Evolutionary conservation across 352 stramenopile genomes (phyloP).

Genomic region (Pythium monospermum): DNA sequence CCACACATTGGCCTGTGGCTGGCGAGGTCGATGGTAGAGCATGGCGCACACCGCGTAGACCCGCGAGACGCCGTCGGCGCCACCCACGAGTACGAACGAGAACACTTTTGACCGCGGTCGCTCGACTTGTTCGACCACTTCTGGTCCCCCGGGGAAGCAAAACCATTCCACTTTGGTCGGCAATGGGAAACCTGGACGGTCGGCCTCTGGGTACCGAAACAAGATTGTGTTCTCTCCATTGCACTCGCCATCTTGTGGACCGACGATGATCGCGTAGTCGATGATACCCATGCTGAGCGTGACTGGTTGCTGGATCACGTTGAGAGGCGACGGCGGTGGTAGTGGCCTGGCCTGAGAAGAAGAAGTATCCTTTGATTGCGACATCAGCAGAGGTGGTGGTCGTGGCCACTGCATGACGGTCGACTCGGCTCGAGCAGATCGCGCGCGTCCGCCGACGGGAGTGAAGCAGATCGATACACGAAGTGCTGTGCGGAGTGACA

Average conservation of each 20-base stretch:
- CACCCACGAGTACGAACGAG: slow-evolving; percentile 77
- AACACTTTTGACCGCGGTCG: slow-evolving; percentile 56
- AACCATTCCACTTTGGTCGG: slow-evolving; percentile 89
- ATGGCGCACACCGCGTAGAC: slow-evolving; percentile 72
- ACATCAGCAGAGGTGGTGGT: slow-evolving; percentile 15
- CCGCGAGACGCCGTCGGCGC: slow-evolving; percentile 58
- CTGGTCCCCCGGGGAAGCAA: slow-evolving; percentile 68
- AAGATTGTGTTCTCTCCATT: slow-evolving; percentile 49
- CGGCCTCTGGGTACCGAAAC: slow-evolving; percentile 51
- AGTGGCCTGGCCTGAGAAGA: background rate
- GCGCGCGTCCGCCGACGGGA: slow-evolving; percentile 25
- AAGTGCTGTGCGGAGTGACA: slow-evolving; percentile 54
- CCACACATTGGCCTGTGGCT: slow-evolving; percentile 33
- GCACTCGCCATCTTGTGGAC: slow-evolving; percentile 15
- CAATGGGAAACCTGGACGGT: slow-evolving; percentile 57
- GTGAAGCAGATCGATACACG: slow-evolving; percentile 69
- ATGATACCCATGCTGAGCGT: slow-evolving; percentile 54
- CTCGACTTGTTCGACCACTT: slow-evolving; percentile 43
- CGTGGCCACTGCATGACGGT: slow-evolving; percentile 11
- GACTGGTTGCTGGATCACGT: slow-evolving; percentile 19
- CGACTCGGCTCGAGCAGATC: slow-evolving; percentile 18
- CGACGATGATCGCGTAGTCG: slow-evolving; percentile 79
- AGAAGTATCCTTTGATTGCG: slow-evolving; percentile 1
- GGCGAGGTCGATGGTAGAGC: slow-evolving; percentile 47
- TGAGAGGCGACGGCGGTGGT: slow-evolving; percentile 16